Percentiles rank a stretch among this genome's conserved stretches.
phyloP scores from a whole-genome alignment of 805 yeast genomes.

The Myxozyma kluyveri region DNA sequence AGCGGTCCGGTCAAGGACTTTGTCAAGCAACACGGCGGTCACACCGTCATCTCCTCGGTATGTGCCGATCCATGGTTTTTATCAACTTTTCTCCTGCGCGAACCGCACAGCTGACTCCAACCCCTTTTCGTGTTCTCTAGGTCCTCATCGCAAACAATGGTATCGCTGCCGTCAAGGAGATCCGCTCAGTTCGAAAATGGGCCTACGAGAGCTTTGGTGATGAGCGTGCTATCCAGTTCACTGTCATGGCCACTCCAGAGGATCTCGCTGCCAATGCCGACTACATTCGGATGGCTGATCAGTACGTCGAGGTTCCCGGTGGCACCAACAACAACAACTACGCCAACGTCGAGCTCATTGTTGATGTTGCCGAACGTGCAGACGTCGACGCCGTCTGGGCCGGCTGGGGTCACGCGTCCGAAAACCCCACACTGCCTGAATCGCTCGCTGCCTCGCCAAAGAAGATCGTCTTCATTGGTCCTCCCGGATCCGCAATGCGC shows the following conservation, averaged over 20 bases:
- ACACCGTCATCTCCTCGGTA: slow-evolving; percentile 78
- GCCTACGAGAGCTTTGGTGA: slow-evolving; percentile 98
- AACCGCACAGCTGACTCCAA: background rate
- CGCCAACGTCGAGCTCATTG: slow-evolving; percentile 96
- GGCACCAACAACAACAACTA: slow-evolving; percentile 98
- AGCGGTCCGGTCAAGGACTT: slow-evolving; percentile 72
- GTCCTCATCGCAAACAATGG: slow-evolving; percentile 97
- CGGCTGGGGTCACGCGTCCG: slow-evolving; percentile 99
- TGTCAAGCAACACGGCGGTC: slow-evolving; percentile 84
- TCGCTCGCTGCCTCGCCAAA: slow-evolving; percentile 88
- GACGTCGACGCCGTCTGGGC: slow-evolving; percentile 99
- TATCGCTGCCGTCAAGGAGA: slow-evolving; percentile 98
- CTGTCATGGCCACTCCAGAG: slow-evolving; percentile 99
- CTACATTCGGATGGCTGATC: slow-evolving; percentile 98
- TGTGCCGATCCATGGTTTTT: slow-evolving; percentile 16
- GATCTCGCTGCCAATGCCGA: slow-evolving; percentile 96
- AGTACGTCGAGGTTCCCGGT: slow-evolving; percentile 97
- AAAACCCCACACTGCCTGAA: slow-evolving; percentile 93
- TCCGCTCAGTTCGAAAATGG: slow-evolving; percentile 97
- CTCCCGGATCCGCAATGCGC: slow-evolving; percentile 99
- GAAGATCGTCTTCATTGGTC: slow-evolving; percentile 91
- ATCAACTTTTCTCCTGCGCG: background rate
- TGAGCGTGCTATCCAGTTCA: slow-evolving; percentile 88
- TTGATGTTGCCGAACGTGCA: slow-evolving; percentile 95
- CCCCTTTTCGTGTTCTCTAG: slow-evolving; percentile 19